Evolutionary conservation across 495 filamentous ascomycete species (phyloP), one percentile per base, ranked within the genome.

Genomic region (Amorphotheca resinae): DNA sequence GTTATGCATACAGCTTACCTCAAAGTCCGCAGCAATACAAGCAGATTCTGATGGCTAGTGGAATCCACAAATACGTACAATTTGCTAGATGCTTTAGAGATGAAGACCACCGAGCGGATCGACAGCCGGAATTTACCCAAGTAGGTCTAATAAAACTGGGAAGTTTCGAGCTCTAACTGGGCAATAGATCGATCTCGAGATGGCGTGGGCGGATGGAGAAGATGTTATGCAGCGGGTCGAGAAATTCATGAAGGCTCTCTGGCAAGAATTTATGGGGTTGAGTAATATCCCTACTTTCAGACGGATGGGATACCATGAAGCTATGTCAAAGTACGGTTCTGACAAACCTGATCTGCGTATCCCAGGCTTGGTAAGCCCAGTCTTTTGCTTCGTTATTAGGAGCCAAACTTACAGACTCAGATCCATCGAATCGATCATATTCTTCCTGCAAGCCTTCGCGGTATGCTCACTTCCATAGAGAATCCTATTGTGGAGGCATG

Each of bases 21-120:
- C 91, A 98, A 55, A 95, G 88, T 45, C 91, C 91, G 6, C 91
- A 98, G 62, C 91, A 98, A 59, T 96, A 95, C 60, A 98, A 98
- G 61, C 91, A 98, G 63, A 89, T 96, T 32, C 70, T 98, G 15
- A 95, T 98, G 87, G 82, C 87, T 7, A 82, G 80, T 54, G 88
- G 89, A 0, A 71, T 96, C 14, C 59, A 66, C 4, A 71, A 69
- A 6, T 98, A 98, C 59, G 94, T 75, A 56, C 91, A 98, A 60
- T 83, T 96, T 60, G 91, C 93, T 1, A 79, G 75, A 46, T 98
- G 91, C 54, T 98, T 96, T 63, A 81, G 91, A 6, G 91, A 98
- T 57, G 91, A 98, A 59, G 91, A 95, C 65, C 64, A 89, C 33
- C 69, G 91, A 17, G 88, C 93, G 0, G 93, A 96, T 59, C 70